These are phyloP conservation scores for Pleurotus djamor DNA, from an alignment of 768 basidiomycete genomes.

Conservation along the genomic window DNA sequence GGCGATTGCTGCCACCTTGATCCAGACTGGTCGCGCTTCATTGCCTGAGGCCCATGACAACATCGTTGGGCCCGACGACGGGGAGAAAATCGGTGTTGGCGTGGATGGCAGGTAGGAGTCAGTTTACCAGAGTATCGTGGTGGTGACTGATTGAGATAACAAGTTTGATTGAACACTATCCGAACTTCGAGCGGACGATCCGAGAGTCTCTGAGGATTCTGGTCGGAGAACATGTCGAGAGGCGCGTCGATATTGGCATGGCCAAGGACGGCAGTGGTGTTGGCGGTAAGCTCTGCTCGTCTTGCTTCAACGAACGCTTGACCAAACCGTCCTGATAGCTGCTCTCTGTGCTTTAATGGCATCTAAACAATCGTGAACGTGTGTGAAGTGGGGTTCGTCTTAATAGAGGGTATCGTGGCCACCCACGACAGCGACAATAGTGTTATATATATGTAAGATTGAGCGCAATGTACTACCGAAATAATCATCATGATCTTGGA, in stretches of 20 bases:
- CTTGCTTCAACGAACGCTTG: constrained; percentile 3
- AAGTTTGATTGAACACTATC: constrained; percentile 92
- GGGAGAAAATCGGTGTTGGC: constrained; percentile 71
- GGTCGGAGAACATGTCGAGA: constrained; percentile 80
- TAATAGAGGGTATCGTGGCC: not conserved
- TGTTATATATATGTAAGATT: constrained; percentile 8
- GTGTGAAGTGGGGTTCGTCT: not conserved
- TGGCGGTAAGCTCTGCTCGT: constrained; percentile 65
- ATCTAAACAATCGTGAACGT: not conserved
- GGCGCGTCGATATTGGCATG: constrained; percentile 80
- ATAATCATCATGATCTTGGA: not conserved
- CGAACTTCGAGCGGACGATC: constrained; percentile 74
- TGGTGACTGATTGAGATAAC: not conserved
- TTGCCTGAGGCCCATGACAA: constrained; percentile 38
- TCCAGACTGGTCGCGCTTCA: constrained; percentile 74
- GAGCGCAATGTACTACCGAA: not conserved
- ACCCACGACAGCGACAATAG: not conserved
- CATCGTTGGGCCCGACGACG: constrained; percentile 16
- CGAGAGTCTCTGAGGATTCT: constrained; percentile 72
- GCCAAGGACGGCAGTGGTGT: constrained; percentile 98
- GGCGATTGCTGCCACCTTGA: constrained; percentile 81
- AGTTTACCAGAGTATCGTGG: not conserved
- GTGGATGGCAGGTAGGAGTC: constrained; percentile 85
- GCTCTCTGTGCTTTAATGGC: constrained; percentile 73
- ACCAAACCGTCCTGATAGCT: constrained; percentile 40